Conservation (phyloP, 139 green algal species). For the Ostreobium quekettii region DNA sequence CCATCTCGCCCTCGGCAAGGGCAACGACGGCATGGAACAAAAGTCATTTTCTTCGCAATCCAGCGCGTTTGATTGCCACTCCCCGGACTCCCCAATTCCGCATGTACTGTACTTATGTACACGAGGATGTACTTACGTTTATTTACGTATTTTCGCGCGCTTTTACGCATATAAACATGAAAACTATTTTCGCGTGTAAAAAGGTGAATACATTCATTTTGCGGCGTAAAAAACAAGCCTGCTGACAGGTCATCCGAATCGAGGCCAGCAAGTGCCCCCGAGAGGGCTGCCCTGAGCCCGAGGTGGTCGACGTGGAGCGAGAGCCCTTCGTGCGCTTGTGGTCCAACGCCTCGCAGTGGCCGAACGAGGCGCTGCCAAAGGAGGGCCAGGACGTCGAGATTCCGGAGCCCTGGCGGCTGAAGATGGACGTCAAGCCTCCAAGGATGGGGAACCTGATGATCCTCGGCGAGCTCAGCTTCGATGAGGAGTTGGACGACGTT, state of each 20-base stretch:
- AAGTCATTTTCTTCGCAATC: too few relatives aligned
- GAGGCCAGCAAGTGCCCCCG: not conserved
- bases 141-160: too few relatives aligned
- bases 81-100: too few relatives aligned
- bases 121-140: too few relatives aligned
- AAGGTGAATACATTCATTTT: too few relatives aligned
- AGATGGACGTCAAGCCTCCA: constrained; percentile 6
- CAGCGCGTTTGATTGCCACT: too few relatives aligned
- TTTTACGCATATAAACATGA: too few relatives aligned
- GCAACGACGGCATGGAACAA: too few relatives aligned
- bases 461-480: constrained; percentile 7
- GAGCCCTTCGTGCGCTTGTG: constrained; percentile 17
- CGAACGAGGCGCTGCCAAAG: not conserved
- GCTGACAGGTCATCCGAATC: not conserved
- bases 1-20: too few relatives aligned
- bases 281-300: constrained; percentile 8
- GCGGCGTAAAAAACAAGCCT: too few relatives aligned
- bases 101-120: too few relatives aligned
- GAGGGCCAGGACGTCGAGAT: constrained; percentile 1
- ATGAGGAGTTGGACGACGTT: not conserved
- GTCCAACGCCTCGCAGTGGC: constrained; percentile 14
- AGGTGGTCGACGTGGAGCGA: not conserved
- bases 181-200: too few relatives aligned
- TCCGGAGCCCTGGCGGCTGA: not conserved
- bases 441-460: not conserved